Percentiles rank a stretch among this genome's conserved stretches.
Evolutionary conservation across 495 filamentous ascomycete species (phyloP).

Genomic region (Talaromyces adpressus): DNA sequence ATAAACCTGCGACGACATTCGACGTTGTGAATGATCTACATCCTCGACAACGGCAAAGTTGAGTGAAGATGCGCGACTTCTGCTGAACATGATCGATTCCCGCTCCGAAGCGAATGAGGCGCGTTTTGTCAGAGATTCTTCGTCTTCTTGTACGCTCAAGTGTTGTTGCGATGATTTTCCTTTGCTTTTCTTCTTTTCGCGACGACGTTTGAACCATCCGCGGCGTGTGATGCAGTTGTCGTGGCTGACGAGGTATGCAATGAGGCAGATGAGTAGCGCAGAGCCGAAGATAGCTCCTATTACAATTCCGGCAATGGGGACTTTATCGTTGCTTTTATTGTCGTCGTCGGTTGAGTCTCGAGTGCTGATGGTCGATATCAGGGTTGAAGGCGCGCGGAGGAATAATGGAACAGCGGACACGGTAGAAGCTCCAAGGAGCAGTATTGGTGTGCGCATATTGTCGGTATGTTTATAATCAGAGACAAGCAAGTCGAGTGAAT

Average conservation of each 20-base stretch:
- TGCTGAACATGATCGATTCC: constrained; percentile 22
- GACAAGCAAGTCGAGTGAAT: background rate
- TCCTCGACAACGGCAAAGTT: constrained; percentile 16
- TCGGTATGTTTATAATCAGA: background rate
- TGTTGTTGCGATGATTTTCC: background rate
- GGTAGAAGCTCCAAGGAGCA: background rate
- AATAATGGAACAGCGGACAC: background rate
- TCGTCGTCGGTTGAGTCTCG: background rate
- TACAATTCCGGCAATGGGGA: constrained; percentile 1
- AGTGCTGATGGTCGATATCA: background rate
- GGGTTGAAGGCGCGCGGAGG: background rate
- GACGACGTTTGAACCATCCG: constrained; percentile 6
- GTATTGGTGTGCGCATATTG: background rate
- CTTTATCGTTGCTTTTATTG: background rate
- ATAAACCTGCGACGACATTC: constrained; percentile 4
- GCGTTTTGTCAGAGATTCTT: constrained; percentile 4
- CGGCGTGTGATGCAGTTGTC: constrained; percentile 7
- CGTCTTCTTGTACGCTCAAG: background rate
- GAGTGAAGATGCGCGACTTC: constrained; percentile 20
- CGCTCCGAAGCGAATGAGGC: constrained; percentile 15
- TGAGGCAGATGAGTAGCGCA: background rate
- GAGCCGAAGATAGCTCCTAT: background rate
- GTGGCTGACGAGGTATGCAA: constrained; percentile 5
- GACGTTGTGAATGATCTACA: constrained; percentile 6
- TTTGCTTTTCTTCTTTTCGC: constrained; percentile 1